Evolutionary conservation across 176 grass and related monocot genomes (phyloP).

Genomic region (Avena insularis): DNA sequence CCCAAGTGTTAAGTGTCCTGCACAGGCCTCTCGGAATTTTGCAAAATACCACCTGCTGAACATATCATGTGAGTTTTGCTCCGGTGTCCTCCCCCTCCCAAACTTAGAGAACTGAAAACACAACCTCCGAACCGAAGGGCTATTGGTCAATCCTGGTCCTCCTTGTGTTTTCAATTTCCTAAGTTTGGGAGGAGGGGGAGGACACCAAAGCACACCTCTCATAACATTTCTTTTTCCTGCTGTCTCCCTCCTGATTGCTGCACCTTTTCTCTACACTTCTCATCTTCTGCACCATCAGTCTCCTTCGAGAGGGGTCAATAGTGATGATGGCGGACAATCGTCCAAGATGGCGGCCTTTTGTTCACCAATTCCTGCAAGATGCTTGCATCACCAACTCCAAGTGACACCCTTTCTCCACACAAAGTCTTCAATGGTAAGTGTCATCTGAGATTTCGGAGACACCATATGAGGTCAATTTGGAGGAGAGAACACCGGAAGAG

Average conservation of each 20-base stretch:
- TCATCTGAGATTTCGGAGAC: not conserved
- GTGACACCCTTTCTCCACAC: not conserved
- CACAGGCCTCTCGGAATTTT: slow-evolving; percentile 1
- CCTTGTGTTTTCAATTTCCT: too few relatives aligned
- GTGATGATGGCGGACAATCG: slow-evolving; percentile 1
- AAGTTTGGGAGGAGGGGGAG: too few relatives aligned
- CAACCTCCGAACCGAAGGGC: too few relatives aligned
- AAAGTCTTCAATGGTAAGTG: not conserved
- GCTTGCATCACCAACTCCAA: slow-evolving; percentile 3
- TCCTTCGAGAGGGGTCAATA: not conserved
- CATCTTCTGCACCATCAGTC: not conserved
- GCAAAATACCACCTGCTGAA: not conserved
- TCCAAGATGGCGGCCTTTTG: slow-evolving; percentile 1
- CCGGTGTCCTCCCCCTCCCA: too few relatives aligned
- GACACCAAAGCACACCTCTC: too few relatives aligned
- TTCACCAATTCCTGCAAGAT: slow-evolving; percentile 7
- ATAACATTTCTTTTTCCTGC: slow-evolving; percentile 5
- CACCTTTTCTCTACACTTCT: slow-evolving; percentile 5
- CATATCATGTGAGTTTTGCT: not conserved
- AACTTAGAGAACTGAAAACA: too few relatives aligned
- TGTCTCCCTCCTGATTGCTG: not conserved
- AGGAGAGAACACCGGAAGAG: not conserved
- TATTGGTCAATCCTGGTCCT: too few relatives aligned
- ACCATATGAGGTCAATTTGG: not conserved
- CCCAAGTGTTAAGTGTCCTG: slow-evolving; percentile 1